Evolutionary conservation across 805 yeast species (phyloP), one percentile per base, ranked within the genome.

Genomic region (Teunomyces stri): DNA sequence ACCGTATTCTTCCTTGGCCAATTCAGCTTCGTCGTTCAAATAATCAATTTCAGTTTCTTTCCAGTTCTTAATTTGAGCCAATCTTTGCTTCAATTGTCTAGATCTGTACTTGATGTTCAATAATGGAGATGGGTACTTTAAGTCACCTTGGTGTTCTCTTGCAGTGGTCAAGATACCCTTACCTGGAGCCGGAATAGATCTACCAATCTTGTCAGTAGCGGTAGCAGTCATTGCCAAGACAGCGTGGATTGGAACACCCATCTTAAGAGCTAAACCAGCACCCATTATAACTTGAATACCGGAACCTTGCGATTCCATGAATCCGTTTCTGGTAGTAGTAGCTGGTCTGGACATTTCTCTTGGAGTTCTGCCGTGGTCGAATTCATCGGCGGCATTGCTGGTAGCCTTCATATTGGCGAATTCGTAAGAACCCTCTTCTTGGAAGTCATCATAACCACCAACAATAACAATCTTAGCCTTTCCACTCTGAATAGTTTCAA

Each of bases 121-220:
- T 72, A 88, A 75, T 51, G 92, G 85, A 48, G 94, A 75, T 58
- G 85, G 82, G 78, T 81, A 86, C 71, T 86, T 85, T 76, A 85
- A 77, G 60, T 78, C 80, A 58, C 90, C 88, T 59, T 85, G 92
- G 64, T 84, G 82, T 76, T 95, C 99, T 65, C 96, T 85, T 49
- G 99, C 99, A 65, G 96, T 89, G 51, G 99, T 94, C 78, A 94
- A 80, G 57, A 94, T 87, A 85, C 99, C 99, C 77, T 92, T 89
- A 70, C 99, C 99, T 74, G 99, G 99, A 65, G 99, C 99, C 56
- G 99, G 99, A 57, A 94, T 92, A 43, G 98, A 91, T 76, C 97
- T 87, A 66, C 98, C 97, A 68, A 92, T 92, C 84, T 91, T 95
- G 72, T 94, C 99, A 51, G 96, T 82, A 45, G 99, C 99, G 62